A percentile compares a stretch with the other conserved stretches of the same genome.
phyloP scores from a whole-genome alignment of 2,329 filamentous ascomycete genomes.

The Sporothrix phasma region DNA sequence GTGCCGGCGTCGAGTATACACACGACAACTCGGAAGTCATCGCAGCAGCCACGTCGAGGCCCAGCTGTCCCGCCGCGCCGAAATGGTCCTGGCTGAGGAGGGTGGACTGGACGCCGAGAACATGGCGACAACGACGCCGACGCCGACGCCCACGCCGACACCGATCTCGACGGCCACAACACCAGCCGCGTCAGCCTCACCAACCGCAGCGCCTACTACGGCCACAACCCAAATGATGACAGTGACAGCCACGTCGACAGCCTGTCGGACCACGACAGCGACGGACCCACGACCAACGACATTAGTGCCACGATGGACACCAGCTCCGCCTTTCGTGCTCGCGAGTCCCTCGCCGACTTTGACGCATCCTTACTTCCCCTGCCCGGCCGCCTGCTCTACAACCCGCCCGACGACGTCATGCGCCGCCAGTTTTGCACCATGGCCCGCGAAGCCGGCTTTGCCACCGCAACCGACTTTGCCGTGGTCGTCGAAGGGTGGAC shows the following conservation, averaged over 20 bases:
- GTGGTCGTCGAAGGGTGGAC: constrained; percentile 86
- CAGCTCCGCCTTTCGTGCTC: constrained; percentile 21
- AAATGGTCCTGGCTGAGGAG: constrained; percentile 41
- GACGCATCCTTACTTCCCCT: not conserved
- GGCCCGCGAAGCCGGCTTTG: constrained; percentile 69
- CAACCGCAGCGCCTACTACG: not conserved
- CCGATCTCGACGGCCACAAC: constrained; percentile 26
- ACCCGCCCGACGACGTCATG: constrained; percentile 64
- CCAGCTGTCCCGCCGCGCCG: constrained; percentile 66
- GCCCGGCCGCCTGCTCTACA: constrained; percentile 42
- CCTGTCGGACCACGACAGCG: constrained; percentile 22
- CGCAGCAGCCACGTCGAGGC: constrained; percentile 83
- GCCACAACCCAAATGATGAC: constrained; percentile 19
- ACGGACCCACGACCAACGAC: constrained; percentile 24
- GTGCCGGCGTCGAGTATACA: constrained; percentile 85
- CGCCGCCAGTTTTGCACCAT: constrained; percentile 84
- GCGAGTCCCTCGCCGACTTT: not conserved
- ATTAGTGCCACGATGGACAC: constrained; percentile 47
- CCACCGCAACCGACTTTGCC: constrained; percentile 72
- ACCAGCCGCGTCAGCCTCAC: constrained; percentile 33
- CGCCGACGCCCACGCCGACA: constrained; percentile 22
- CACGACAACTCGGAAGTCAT: constrained; percentile 95
- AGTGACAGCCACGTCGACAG: not conserved
- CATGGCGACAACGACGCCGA: constrained; percentile 21
- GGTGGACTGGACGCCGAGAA: constrained; percentile 16